Evolutionary conservation across 257 asterid species (phyloP).

Genomic region (Solanum pennellii): DNA sequence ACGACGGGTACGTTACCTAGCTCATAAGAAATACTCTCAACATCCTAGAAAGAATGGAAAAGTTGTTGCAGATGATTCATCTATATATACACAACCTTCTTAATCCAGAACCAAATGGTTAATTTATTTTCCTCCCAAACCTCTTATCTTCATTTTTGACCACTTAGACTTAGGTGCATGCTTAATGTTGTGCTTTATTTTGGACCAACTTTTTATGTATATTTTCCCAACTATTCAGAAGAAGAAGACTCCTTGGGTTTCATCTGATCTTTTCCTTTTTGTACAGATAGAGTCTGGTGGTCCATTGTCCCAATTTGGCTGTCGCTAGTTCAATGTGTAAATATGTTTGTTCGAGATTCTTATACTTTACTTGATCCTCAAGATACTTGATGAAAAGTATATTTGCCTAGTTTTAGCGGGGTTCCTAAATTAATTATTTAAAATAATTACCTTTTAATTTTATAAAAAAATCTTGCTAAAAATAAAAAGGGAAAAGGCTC

Average conservation of each 20-base stretch:
- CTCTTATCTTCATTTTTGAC: neutral
- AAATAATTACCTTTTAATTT: no score
- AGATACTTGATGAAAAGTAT: no score
- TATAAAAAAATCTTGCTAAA: no score
- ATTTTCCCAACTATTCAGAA: neutral
- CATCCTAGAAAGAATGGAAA: neutral
- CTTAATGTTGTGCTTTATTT: neutral
- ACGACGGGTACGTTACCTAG: neutral
- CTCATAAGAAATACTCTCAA: neutral
- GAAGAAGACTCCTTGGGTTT: neutral
- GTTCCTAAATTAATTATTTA: no score
- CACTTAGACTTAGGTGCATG: neutral
- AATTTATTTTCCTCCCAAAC: neutral
- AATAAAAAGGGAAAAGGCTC: no score
- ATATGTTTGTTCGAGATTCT: no score
- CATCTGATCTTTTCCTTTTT: neutral
- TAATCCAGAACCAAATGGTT: neutral
- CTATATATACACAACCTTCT: neutral
- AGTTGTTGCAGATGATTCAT: neutral
- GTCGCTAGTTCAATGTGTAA: no score
- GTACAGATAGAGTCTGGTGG: neutral
- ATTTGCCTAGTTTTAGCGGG: no score
- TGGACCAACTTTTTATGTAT: neutral
- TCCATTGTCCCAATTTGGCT: neutral
- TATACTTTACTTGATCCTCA: no score